Conservation (phyloP, 148 eudicot species). For the Selenicereus undatus region DNA sequence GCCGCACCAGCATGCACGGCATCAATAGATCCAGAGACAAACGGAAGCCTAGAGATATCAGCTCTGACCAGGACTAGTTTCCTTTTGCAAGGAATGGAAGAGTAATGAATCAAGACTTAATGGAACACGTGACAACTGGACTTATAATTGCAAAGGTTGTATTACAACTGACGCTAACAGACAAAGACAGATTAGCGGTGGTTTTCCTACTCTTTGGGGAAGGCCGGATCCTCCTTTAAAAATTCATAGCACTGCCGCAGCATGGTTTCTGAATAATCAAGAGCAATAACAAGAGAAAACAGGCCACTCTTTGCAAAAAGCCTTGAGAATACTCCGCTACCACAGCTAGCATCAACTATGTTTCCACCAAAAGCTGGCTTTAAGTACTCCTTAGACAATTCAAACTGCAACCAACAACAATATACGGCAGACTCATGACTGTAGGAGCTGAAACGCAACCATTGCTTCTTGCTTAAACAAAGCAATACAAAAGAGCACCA, state of each 20-base stretch:
- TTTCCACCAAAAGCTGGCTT: conserved; percentile 83
- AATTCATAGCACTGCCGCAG: conserved; percentile 73
- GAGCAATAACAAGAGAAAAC: conserved; percentile 75
- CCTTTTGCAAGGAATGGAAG: conserved; percentile 31
- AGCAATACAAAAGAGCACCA: neutral
- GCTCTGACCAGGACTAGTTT: conserved; percentile 79
- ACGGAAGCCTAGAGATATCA: conserved; percentile 92
- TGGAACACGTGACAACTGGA: conserved; percentile 4
- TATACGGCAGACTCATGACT: conserved; percentile 3
- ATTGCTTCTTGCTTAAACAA: neutral
- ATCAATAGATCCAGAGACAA: conserved; percentile 75
- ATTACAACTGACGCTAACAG: conserved; percentile 1
- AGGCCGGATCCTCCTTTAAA: conserved; percentile 62
- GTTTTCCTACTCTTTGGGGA: conserved; percentile 66
- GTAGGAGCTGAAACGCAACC: neutral
- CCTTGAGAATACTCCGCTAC: conserved; percentile 84
- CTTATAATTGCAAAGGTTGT: neutral
- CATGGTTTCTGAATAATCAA: conserved; percentile 91
- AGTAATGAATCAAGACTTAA: conserved; percentile 5
- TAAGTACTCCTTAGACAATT: conserved; percentile 68
- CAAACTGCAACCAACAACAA: conserved; percentile 59
- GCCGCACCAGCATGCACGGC: conserved; percentile 99
- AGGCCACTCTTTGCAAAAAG: conserved; percentile 83
- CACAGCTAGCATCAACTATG: conserved; percentile 93
- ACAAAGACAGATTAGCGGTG: neutral